Percentiles rank a stretch among this genome's conserved stretches.
Conservation (phyloP, 768 basidiomycete species). For the Russula griseocarnosa region DNA sequence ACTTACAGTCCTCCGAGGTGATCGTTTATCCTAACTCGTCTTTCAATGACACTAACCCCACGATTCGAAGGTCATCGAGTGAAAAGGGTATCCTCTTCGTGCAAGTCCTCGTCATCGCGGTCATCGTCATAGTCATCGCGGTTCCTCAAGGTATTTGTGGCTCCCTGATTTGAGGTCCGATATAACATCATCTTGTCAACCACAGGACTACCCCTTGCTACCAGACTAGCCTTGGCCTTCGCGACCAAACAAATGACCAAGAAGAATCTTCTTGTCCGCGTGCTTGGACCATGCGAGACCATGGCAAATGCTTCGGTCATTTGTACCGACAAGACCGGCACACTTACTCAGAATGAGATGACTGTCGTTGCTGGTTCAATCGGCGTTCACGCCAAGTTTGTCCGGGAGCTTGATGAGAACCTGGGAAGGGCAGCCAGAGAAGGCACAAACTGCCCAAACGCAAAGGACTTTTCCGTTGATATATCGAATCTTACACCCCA, state of each 20-base stretch:
- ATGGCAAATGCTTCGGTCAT: slow-evolving; percentile 98
- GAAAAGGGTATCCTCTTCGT: slow-evolving; percentile 89
- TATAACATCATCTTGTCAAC: slow-evolving; percentile 16
- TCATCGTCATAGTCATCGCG: slow-evolving; percentile 85
- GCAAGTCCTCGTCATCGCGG: slow-evolving; percentile 89
- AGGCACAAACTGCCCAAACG: slow-evolving; percentile 41
- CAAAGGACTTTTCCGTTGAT: slow-evolving; percentile 85
- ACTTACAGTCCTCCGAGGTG: slow-evolving; percentile 54
- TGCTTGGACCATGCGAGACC: slow-evolving; percentile 94
- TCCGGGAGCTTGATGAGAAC: slow-evolving; percentile 70
- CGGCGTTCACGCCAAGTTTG: slow-evolving; percentile 93
- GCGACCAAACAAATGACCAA: slow-evolving; percentile 97
- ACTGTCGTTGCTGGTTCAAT: slow-evolving; percentile 93
- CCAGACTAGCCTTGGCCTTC: slow-evolving; percentile 93
- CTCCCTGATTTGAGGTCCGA: slow-evolving; percentile 8
- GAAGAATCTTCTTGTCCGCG: slow-evolving; percentile 91
- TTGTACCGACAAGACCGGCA: slow-evolving; percentile 95
- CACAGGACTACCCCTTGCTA: slow-evolving; percentile 85
- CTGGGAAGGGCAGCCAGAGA: slow-evolving; percentile 66
- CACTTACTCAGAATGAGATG: slow-evolving; percentile 94
- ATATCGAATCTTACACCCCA: slow-evolving; percentile 57
- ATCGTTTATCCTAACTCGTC: background rate
- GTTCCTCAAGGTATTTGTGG: slow-evolving; percentile 64
- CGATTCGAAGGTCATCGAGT: slow-evolving; percentile 51
- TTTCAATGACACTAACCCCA: slow-evolving; percentile 3